Percentiles rank a stretch among this genome's conserved stretches.
Evolutionary conservation across 2,329 filamentous ascomycete species (phyloP).

Genomic region (Cercospora zeina): DNA sequence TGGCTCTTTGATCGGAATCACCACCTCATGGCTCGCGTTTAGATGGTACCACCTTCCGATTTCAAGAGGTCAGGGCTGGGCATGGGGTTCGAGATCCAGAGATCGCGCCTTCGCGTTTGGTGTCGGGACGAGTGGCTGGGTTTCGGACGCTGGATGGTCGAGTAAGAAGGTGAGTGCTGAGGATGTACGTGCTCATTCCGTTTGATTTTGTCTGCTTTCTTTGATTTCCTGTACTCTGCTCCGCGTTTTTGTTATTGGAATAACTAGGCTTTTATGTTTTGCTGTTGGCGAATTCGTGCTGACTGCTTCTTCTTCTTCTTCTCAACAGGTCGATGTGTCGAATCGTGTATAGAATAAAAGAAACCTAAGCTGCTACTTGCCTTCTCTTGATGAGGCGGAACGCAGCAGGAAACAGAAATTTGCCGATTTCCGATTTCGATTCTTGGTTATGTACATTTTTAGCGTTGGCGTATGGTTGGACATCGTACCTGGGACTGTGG

Average conservation of each 20-base stretch:
- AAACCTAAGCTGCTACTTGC: too few species aligned
- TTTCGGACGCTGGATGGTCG: constrained; percentile 51
- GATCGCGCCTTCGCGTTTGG: constrained; percentile 78
- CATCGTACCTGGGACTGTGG: not conserved
- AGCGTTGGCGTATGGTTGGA: not conserved
- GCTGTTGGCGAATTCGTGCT: not conserved
- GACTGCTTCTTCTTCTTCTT: not conserved
- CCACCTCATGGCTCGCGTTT: constrained; percentile 73
- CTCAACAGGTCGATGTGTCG: not conserved
- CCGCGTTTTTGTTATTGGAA: too few species aligned
- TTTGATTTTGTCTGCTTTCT: not conserved
- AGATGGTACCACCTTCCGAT: constrained; percentile 84
- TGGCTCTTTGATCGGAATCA: constrained; percentile 75
- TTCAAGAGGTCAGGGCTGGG: constrained; percentile 77
- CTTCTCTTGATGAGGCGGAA: too few species aligned
- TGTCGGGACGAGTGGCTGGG: constrained; percentile 55
- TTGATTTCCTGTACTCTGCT: too few species aligned
- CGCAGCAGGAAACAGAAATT: too few species aligned
- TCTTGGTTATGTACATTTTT: not conserved
- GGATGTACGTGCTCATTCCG: constrained; percentile 4
- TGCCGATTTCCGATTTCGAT: not conserved
- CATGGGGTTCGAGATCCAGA: constrained; percentile 74
- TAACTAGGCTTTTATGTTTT: too few species aligned
- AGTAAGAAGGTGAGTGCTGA: constrained; percentile 10
- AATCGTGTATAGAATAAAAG: not conserved